Evolutionary conservation across 345 rosid species (phyloP).

Genomic region (Anastatica hierochuntica): DNA sequence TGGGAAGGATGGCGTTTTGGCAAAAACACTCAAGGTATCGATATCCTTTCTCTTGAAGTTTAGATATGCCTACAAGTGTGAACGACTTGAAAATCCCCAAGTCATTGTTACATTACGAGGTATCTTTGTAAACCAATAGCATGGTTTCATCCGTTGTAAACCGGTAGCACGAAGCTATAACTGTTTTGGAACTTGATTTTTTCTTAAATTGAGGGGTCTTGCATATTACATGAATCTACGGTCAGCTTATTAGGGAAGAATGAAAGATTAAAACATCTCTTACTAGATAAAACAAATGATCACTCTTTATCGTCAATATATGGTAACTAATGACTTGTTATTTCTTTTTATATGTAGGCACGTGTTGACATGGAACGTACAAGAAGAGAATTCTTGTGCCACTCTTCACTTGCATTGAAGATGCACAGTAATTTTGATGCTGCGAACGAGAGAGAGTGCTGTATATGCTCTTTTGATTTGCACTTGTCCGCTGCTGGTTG

Average conservation of each 20-base stretch:
- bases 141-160: not conserved
- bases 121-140: not conserved
- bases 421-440: slow-evolving; percentile 90
- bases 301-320: not conserved
- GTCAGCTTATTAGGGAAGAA: too few species aligned
- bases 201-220: not conserved
- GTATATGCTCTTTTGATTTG: slow-evolving; percentile 80
- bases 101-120: not conserved
- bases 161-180: not conserved
- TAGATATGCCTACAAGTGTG: not conserved
- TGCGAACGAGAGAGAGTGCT: slow-evolving; percentile 82
- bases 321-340: slow-evolving; percentile 11
- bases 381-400: slow-evolving; percentile 56
- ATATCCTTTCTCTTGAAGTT: slow-evolving; percentile 15
- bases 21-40: slow-evolving; percentile 77
- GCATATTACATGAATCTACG: slow-evolving; percentile 1
- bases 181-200: not conserved
- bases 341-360: slow-evolving; percentile 38
- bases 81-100: not conserved
- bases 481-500: slow-evolving; percentile 99
- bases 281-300: too few species aligned
- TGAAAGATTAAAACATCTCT: too few species aligned
- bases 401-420: slow-evolving; percentile 54
- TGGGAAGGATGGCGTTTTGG: slow-evolving; percentile 77
- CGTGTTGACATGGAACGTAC: slow-evolving; percentile 73